phyloP scores from a whole-genome alignment of 495 filamentous ascomycete species.

The Penicillium lividum region DNA sequence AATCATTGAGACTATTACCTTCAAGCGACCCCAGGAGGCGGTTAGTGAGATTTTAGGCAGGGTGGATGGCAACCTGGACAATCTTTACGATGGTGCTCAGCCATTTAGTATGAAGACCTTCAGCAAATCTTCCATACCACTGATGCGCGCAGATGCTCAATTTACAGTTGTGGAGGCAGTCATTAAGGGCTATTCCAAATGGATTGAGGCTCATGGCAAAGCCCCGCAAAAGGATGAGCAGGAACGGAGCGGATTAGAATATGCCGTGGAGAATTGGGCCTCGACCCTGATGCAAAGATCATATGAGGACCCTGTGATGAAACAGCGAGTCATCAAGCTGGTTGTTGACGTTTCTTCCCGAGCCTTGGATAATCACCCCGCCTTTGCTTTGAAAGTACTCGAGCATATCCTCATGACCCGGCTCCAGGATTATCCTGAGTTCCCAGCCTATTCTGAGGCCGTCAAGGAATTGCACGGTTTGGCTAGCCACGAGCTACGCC shows the following conservation, averaged over 20 bases:
- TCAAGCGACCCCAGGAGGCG: constrained; percentile 77
- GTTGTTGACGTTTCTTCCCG: constrained; percentile 82
- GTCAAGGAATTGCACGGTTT: constrained; percentile 82
- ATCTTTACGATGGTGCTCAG: constrained; percentile 69
- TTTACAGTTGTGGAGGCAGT: constrained; percentile 89
- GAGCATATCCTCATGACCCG: constrained; percentile 86
- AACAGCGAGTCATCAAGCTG: constrained; percentile 79
- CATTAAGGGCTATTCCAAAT: constrained; percentile 84
- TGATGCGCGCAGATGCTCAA: constrained; percentile 83
- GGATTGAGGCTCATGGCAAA: constrained; percentile 58
- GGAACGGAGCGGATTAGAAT: constrained; percentile 61
- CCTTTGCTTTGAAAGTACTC: constrained; percentile 81
- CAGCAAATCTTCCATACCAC: constrained; percentile 72
- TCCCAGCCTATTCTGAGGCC: constrained; percentile 80
- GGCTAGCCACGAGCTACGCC: constrained; percentile 82
- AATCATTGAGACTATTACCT: constrained; percentile 80
- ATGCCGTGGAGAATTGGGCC: constrained; percentile 79
- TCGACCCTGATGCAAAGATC: constrained; percentile 68
- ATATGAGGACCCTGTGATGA: constrained; percentile 86
- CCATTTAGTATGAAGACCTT: constrained; percentile 72
- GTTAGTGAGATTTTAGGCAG: constrained; percentile 80
- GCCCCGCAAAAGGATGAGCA: constrained; percentile 62
- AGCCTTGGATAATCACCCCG: constrained; percentile 73
- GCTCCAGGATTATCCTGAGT: constrained; percentile 65
- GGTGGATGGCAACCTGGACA: constrained; percentile 70